These are phyloP conservation scores for Dimocarpus longan DNA, from an alignment of 345 rosid species.

Conservation along the genomic window DNA sequence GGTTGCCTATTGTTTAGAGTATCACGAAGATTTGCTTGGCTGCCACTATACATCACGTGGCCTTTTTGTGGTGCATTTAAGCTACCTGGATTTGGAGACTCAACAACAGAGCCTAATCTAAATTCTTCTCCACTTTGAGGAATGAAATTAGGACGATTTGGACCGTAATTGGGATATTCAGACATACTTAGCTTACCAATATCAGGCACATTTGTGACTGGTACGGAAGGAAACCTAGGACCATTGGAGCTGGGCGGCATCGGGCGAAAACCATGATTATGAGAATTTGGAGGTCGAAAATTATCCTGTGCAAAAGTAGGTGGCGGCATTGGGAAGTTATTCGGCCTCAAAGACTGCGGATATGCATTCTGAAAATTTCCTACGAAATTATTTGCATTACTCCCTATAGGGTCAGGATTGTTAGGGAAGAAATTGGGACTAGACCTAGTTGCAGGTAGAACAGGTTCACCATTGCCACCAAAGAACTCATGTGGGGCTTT, in stretches of 20 bases:
- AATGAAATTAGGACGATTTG: slow-evolving; percentile 39
- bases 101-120: slow-evolving; percentile 34
- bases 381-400: slow-evolving; percentile 37
- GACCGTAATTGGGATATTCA: slow-evolving; percentile 41
- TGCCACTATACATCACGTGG: slow-evolving; percentile 25
- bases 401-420: slow-evolving; percentile 38
- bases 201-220: slow-evolving; percentile 45
- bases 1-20: slow-evolving; percentile 26
- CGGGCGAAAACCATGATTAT: slow-evolving; percentile 46
- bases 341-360: slow-evolving; percentile 42
- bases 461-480: slow-evolving; percentile 41
- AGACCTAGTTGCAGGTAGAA: slow-evolving; percentile 37
- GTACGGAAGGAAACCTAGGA: slow-evolving; percentile 37
- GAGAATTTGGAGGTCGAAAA: slow-evolving; percentile 30
- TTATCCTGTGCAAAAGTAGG: slow-evolving; percentile 44
- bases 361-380: slow-evolving; percentile 41
- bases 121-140: slow-evolving; percentile 43
- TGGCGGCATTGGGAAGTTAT: slow-evolving; percentile 40
- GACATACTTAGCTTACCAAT: slow-evolving; percentile 49
- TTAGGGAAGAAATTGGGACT: slow-evolving; percentile 42
- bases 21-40: slow-evolving; percentile 33
- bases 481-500: slow-evolving; percentile 85
- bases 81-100: slow-evolving; percentile 31
- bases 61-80: slow-evolving; percentile 34
- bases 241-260: slow-evolving; percentile 45